phyloP scores from a whole-genome alignment of 2,329 filamentous ascomycete species.

The Penicillium sp. region DNA sequence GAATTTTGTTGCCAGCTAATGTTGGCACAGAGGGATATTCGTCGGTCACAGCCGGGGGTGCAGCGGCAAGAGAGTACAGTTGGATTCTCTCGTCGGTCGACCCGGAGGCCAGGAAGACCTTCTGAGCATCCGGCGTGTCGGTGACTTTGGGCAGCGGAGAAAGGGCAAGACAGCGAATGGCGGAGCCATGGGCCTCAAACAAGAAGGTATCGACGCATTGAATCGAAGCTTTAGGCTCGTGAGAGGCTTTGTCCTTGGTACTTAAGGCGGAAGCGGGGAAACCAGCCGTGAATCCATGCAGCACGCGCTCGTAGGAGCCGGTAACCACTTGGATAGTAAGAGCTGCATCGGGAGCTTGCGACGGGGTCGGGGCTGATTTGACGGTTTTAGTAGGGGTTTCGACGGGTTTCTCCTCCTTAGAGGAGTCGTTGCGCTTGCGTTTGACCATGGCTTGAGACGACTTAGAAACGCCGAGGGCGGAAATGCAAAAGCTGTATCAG shows the following conservation, averaged over 20 bases:
- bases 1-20: slow-evolving; percentile 70
- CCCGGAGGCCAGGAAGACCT: slow-evolving; percentile 86
- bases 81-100: slow-evolving; percentile 95
- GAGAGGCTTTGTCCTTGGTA: slow-evolving; percentile 23
- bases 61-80: slow-evolving; percentile 81
- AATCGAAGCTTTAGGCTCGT: slow-evolving; percentile 43
- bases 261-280: slow-evolving; percentile 49
- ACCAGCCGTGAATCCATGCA: slow-evolving; percentile 86
- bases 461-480: slow-evolving; percentile 1
- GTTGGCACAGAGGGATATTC: slow-evolving; percentile 63
- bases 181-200: slow-evolving; percentile 89
- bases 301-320: slow-evolving; percentile 89
- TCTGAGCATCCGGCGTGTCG: slow-evolving; percentile 63
- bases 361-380: slow-evolving; percentile 33
- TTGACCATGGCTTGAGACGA: slow-evolving; percentile 41
- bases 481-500: slow-evolving; percentile 4
- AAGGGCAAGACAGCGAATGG: slow-evolving; percentile 84
- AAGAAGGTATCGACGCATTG: slow-evolving; percentile 91
- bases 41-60: slow-evolving; percentile 60
- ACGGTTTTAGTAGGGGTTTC: slow-evolving; percentile 34
- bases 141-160: slow-evolving; percentile 67
- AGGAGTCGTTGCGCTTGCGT: slow-evolving; percentile 45
- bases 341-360: slow-evolving; percentile 31
- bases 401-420: slow-evolving; percentile 27
- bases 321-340: slow-evolving; percentile 83